Conservation (phyloP, 148 eudicot species). For the Rhododendron kiyosumense region DNA sequence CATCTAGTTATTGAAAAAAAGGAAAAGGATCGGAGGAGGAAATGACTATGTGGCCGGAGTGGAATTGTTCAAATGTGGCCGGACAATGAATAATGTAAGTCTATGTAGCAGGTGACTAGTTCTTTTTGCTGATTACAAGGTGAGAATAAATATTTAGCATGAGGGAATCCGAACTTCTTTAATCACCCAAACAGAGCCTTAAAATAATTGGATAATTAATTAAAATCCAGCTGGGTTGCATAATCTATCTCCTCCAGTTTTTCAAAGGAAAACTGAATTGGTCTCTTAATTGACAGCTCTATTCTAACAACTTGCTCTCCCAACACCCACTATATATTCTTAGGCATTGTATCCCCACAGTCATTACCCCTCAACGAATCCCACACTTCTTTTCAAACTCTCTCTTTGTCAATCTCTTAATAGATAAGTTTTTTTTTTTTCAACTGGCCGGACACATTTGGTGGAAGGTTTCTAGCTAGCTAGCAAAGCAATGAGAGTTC, state of each 20-base stretch:
- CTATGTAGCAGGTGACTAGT: not conserved
- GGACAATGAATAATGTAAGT: not conserved
- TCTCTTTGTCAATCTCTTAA: not conserved
- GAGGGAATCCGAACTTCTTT: not conserved
- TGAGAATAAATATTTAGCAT: not conserved
- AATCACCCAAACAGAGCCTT: not conserved
- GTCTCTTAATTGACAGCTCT: slow-evolving; percentile 16
- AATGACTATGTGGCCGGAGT: not conserved
- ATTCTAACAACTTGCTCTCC: slow-evolving; percentile 4
- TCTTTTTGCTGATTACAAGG: not conserved
- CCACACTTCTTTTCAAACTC: not conserved
- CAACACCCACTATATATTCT: not conserved
- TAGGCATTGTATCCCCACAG: not conserved
- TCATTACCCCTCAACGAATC: not conserved
- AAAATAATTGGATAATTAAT: not conserved
- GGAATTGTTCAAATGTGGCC: not conserved
- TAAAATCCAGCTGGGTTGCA: not conserved
- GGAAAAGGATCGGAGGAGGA: no score
- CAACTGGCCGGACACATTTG: not conserved
- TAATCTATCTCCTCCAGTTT: not conserved
- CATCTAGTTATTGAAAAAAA: no score
- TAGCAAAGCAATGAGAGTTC: slow-evolving; percentile 14
- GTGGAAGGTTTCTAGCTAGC: not conserved
- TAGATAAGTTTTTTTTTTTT: no score
- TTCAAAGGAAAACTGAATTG: not conserved